Conservation (phyloP, 352 stramenopile genomes). For the Plasmopara halstedii region DNA sequence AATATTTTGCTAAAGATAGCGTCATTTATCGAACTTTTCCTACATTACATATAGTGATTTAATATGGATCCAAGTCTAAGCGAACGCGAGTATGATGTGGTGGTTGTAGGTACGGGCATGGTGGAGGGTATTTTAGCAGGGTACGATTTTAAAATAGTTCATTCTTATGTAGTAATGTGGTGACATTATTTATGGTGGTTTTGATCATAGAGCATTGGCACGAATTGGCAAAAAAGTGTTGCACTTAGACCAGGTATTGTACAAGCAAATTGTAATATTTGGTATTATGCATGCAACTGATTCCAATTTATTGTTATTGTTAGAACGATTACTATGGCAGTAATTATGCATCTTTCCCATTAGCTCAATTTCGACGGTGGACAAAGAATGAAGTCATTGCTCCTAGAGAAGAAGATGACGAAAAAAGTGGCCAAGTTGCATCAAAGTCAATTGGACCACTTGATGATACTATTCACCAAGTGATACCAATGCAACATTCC, state of each 20-base stretch:
- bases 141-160: constrained; percentile 19
- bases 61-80: constrained; percentile 50
- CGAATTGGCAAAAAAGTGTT: constrained; percentile 68
- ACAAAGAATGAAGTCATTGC: constrained; percentile 36
- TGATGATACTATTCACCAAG: constrained; percentile 4
- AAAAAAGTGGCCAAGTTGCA: constrained; percentile 9
- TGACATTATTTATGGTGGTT: not conserved
- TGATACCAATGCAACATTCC: constrained; percentile 37
- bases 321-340: constrained; percentile 81
- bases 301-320: not conserved
- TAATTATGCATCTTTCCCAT: constrained; percentile 66
- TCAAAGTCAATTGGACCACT: not conserved
- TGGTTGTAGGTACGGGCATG: constrained; percentile 78
- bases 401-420: constrained; percentile 30
- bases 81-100: constrained; percentile 58
- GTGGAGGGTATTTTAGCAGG: constrained; percentile 68
- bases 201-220: constrained; percentile 38
- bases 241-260: constrained; percentile 58
- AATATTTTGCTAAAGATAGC: constrained; percentile 15
- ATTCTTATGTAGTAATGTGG: constrained; percentile 3
- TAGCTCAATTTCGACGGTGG: constrained; percentile 53
- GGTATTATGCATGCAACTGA: not conserved
- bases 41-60: constrained; percentile 18
- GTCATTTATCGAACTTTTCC: constrained; percentile 21
- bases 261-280: not conserved